phyloP scores from a whole-genome alignment of 768 basidiomycete species.

The Leccinum sublutescens region DNA sequence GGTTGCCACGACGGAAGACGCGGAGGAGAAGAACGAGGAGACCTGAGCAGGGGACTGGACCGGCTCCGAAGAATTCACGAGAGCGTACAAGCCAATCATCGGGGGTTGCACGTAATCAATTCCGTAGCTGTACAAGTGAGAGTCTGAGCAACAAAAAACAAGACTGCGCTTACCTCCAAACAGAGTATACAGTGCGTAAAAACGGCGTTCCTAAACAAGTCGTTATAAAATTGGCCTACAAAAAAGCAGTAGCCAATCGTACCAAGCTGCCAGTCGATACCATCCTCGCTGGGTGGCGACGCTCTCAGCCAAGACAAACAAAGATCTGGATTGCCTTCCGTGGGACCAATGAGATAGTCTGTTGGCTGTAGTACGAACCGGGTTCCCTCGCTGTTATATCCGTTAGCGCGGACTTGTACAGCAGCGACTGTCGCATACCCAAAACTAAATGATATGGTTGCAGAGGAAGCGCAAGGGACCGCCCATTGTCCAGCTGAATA shows the following conservation, averaged over 20 bases:
- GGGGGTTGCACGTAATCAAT: slow-evolving; percentile 73
- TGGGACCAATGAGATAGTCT: slow-evolving; percentile 75
- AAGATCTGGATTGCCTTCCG: slow-evolving; percentile 57
- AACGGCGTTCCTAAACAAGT: slow-evolving; percentile 54
- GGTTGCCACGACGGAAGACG: slow-evolving; percentile 63
- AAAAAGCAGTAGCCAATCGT: not conserved
- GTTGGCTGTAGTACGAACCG: slow-evolving; percentile 66
- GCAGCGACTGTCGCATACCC: slow-evolving; percentile 44
- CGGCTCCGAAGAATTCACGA: slow-evolving; percentile 44
- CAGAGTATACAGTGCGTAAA: slow-evolving; percentile 71
- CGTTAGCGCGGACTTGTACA: not conserved
- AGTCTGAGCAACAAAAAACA: not conserved
- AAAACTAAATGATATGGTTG: slow-evolving; percentile 64
- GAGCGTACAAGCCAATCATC: slow-evolving; percentile 72
- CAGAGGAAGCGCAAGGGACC: slow-evolving; percentile 63
- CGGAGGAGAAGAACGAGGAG: slow-evolving; percentile 54
- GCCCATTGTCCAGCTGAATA: slow-evolving; percentile 66
- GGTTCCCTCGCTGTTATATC: slow-evolving; percentile 22
- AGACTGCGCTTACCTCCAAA: slow-evolving; percentile 56
- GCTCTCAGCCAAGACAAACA: slow-evolving; percentile 78
- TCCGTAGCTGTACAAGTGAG: slow-evolving; percentile 52
- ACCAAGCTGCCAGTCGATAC: slow-evolving; percentile 85
- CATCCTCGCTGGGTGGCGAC: slow-evolving; percentile 62
- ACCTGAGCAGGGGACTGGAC: slow-evolving; percentile 43
- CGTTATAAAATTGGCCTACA: not conserved